These are phyloP conservation scores for Globisporangium sylvaticum DNA, from an alignment of 352 stramenopile species.

Conservation along the genomic window DNA sequence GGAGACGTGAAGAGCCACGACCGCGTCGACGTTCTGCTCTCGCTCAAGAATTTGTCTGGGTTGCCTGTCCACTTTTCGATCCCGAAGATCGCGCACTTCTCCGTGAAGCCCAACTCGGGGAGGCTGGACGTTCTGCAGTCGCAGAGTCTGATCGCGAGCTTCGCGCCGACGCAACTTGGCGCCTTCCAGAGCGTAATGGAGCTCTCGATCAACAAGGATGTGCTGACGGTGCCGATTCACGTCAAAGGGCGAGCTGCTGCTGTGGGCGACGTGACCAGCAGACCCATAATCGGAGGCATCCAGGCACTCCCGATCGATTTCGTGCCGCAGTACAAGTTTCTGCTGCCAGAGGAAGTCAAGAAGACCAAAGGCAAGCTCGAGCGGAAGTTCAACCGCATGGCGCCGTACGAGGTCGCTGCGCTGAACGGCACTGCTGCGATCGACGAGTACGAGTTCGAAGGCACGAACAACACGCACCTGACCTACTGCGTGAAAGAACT, in stretches of 20 bases:
- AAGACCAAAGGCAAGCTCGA: constrained; percentile 49
- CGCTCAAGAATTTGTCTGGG: constrained; percentile 75
- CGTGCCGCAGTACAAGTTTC: constrained; percentile 86
- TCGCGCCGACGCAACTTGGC: constrained; percentile 84
- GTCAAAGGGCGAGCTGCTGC: constrained; percentile 62
- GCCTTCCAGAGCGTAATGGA: constrained; percentile 48
- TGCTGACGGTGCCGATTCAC: constrained; percentile 51
- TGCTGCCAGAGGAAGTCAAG: constrained; percentile 73
- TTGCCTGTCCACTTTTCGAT: constrained; percentile 67
- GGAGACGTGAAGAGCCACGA: constrained; percentile 78
- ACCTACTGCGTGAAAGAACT: constrained; percentile 87
- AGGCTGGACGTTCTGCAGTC: constrained; percentile 83
- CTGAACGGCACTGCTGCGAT: constrained; percentile 67
- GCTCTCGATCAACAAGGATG: constrained; percentile 42
- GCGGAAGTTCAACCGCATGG: constrained; percentile 46
- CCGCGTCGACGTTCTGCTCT: constrained; percentile 79
- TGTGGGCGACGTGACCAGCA: constrained; percentile 31
- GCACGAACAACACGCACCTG: constrained; percentile 81
- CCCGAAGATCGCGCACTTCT: constrained; percentile 75
- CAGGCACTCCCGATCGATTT: constrained; percentile 84
- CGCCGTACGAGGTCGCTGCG: constrained; percentile 58
- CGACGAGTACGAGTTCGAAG: constrained; percentile 80
- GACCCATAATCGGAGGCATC: constrained; percentile 48
- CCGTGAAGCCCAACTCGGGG: constrained; percentile 51
- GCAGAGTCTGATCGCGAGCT: constrained; percentile 88